Percentiles rank a stretch among this genome's conserved stretches.
Evolutionary conservation across 495 filamentous ascomycete species (phyloP).

Genomic region (Talaromyces thailandensis): DNA sequence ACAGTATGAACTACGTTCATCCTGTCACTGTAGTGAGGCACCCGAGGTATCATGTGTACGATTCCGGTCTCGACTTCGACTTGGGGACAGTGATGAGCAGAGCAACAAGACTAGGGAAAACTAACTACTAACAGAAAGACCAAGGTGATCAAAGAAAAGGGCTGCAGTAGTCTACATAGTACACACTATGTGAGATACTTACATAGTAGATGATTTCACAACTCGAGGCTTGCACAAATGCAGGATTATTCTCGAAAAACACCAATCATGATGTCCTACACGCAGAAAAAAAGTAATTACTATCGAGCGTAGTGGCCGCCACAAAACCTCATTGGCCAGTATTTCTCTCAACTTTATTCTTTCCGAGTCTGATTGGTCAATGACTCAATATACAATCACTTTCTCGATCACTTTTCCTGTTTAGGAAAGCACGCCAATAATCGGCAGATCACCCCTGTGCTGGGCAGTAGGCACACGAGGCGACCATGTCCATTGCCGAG

Average conservation of each 20-base stretch:
- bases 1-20: neutral
- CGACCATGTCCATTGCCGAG: neutral
- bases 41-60: neutral
- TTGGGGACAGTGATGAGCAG: neutral
- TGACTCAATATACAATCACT: neutral
- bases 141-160: slow-evolving; percentile 1
- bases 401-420: neutral
- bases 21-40: neutral
- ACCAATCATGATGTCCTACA: neutral
- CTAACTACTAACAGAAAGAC: neutral
- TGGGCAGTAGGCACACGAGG: neutral
- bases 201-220: neutral
- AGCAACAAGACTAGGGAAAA: neutral
- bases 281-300: neutral
- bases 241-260: neutral
- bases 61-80: neutral
- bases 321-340: neutral
- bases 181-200: too few relatives aligned
- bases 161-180: neutral
- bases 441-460: neutral
- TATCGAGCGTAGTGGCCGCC: neutral
- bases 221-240: neutral
- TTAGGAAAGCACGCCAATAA: neutral
- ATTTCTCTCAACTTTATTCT: neutral
- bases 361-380: neutral